Percentiles rank a stretch among this genome's conserved stretches.
Evolutionary conservation across 202 grass and related monocot genomes (phyloP).

Genomic region (Panicum hallii): DNA sequence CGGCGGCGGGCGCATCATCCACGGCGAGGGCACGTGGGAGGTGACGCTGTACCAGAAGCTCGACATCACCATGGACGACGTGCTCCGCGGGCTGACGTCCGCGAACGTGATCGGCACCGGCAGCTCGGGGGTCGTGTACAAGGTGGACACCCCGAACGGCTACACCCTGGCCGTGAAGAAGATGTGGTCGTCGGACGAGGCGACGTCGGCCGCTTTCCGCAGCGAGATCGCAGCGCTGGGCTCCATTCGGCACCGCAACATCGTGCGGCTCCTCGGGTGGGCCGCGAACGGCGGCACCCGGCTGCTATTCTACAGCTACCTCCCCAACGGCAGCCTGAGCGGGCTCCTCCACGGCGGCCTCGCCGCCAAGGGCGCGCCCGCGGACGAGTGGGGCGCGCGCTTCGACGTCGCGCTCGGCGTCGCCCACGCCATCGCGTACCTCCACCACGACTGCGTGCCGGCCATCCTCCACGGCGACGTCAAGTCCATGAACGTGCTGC

Average conservation of each 20-base stretch:
- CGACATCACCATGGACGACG: slow-evolving; percentile 77
- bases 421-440: slow-evolving; percentile 87
- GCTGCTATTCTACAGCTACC: slow-evolving; percentile 89
- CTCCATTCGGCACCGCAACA: slow-evolving; percentile 93
- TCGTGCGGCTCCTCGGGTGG: slow-evolving; percentile 87
- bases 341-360: slow-evolving; percentile 69
- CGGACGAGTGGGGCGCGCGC: slow-evolving; percentile 69
- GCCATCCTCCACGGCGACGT: slow-evolving; percentile 95
- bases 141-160: slow-evolving; percentile 68
- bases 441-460: slow-evolving; percentile 98
- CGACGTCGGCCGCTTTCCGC: slow-evolving; percentile 59
- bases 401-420: slow-evolving; percentile 84
- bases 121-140: slow-evolving; percentile 94
- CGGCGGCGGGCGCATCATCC: neutral
- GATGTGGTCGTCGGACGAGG: slow-evolving; percentile 82
- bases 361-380: slow-evolving; percentile 48
- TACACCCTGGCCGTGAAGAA: slow-evolving; percentile 87
- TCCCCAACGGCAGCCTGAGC: slow-evolving; percentile 88
- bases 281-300: slow-evolving; percentile 68
- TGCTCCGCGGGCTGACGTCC: slow-evolving; percentile 76
- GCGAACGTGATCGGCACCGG: slow-evolving; percentile 88
- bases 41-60: slow-evolving; percentile 97
- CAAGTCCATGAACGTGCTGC: slow-evolving; percentile 95
- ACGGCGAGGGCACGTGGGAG: slow-evolving; percentile 68
- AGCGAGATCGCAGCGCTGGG: slow-evolving; percentile 91